phyloP scores from a whole-genome alignment of 2,329 filamentous ascomycete genomes.

The Fusarium citri region DNA sequence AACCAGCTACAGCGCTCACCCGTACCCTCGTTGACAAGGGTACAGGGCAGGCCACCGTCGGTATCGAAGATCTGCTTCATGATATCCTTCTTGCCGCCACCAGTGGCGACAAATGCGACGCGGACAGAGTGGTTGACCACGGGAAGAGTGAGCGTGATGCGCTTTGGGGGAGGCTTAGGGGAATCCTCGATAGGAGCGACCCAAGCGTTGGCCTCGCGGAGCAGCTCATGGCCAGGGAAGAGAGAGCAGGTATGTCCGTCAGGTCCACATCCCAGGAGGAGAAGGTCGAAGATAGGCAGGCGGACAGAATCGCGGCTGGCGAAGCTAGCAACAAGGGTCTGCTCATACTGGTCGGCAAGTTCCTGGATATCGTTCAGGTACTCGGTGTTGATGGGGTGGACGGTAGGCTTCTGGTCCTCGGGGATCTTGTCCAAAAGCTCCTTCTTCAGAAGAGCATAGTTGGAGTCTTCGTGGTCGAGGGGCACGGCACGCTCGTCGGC shows the following conservation, averaged over 20 bases:
- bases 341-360: conserved; percentile 93
- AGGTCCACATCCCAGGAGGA: conserved; percentile 92
- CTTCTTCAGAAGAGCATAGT: conserved; percentile 87
- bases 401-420: conserved; percentile 70
- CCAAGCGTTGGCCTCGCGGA: conserved; percentile 91
- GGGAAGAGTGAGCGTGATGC: conserved; percentile 92
- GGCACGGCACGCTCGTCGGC: conserved; percentile 96
- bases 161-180: conserved; percentile 89
- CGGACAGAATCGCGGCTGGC: conserved; percentile 94
- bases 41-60: conserved; percentile 82
- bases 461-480: conserved; percentile 91
- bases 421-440: conserved; percentile 93
- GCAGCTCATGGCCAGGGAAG: conserved; percentile 88
- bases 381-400: conserved; percentile 79
- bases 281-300: conserved; percentile 92
- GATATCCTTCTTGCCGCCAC: conserved; percentile 88
- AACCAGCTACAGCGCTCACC: conserved; percentile 96
- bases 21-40: conserved; percentile 84
- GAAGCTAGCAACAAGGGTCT: conserved; percentile 85
- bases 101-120: conserved; percentile 92
- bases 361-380: conserved; percentile 84
- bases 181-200: conserved; percentile 92
- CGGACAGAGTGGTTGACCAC: conserved; percentile 88
- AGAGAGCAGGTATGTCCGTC: conserved; percentile 98
- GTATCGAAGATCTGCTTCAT: conserved; percentile 92